These are phyloP conservation scores for Aspergillus phoenicis DNA, from an alignment of 2,329 filamentous ascomycete genomes.

Conservation along the genomic window DNA sequence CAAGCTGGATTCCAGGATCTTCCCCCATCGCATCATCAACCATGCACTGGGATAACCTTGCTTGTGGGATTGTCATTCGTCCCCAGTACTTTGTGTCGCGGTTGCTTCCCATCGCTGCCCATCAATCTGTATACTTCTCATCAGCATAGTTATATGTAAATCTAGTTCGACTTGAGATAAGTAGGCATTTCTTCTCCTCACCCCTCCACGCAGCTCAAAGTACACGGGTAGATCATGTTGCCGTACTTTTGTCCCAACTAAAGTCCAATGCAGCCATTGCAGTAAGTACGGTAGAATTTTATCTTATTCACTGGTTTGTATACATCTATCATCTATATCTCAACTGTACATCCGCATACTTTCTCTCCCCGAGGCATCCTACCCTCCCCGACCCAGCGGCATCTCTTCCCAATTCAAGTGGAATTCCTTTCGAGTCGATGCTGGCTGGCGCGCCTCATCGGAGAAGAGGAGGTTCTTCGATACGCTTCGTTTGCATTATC, in stretches of 20 bases:
- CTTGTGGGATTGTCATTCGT: background rate
- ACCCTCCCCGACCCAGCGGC: background rate
- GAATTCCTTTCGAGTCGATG: background rate
- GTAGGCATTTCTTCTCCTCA: too few species aligned
- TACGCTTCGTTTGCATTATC: too few species aligned
- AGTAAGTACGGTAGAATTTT: background rate
- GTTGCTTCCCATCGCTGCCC: too few species aligned
- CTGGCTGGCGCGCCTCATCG: background rate
- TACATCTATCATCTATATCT: background rate
- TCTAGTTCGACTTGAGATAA: too few species aligned
- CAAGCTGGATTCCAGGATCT: background rate
- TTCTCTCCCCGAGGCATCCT: background rate
- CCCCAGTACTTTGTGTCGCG: too few species aligned
- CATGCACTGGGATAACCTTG: background rate
- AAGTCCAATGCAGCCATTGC: background rate
- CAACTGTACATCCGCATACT: background rate
- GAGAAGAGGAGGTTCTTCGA: too few species aligned
- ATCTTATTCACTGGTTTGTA: background rate
- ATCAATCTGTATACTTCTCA: too few species aligned
- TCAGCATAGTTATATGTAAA: too few species aligned
- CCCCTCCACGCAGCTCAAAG: too few species aligned
- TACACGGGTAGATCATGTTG: background rate
- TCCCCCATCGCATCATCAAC: background rate
- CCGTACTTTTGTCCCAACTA: background rate
- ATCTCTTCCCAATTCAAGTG: background rate